Base-by-base conservation (phyloP, 768 basidiomycete genomes). In the Erythrobasidium yunnanense region DNA sequence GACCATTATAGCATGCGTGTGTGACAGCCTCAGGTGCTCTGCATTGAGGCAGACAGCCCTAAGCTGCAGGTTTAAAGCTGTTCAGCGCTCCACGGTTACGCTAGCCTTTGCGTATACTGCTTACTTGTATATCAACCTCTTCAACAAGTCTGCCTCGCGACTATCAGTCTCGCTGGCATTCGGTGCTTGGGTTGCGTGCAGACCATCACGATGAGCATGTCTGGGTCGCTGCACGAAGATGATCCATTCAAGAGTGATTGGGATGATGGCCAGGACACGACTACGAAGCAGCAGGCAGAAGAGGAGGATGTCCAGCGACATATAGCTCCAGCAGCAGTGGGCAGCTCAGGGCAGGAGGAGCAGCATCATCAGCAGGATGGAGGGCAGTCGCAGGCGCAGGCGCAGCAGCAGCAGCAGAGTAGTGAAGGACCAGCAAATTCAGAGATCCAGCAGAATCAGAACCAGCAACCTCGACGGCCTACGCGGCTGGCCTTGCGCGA, bases 211-310 rank as follows among this genome's bases (percentile, higher is more conserved):
- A 42, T 42, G 22, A 63, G 60, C 60, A 63, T 63, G 47, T 63
- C 60, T 18, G 32, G 47, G 23, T 63, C 60, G 27, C 25, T 50
- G 29, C 60, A 63, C 38, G 47, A 22, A 23, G 60, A 63, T 25
- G 42, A 63, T 38, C 60, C 60, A 23, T 63, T 63, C 60, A 63
- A 13, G 49, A 25, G 13, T 8, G 49, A 51, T 51, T 25, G 13
- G 11, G 49, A 51, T 13, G 49, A 51, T 25, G 25, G 49, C 23
- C 11, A 25, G 49, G 8, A 25, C 22, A 23, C 13, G 13, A 51
- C 17, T 8, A 20, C 38, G 23, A 15, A 13, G 49, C 49, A 13
- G 49, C 11, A 51, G 49, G 49, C 7, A 8, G 49, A 13, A 8
- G 8, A 8, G 11, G 11, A 51, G 49, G 8, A 23, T 7, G 49